Conservation (phyloP, 2,329 filamentous ascomycete species). For the Cladosporium sp. region DNA sequence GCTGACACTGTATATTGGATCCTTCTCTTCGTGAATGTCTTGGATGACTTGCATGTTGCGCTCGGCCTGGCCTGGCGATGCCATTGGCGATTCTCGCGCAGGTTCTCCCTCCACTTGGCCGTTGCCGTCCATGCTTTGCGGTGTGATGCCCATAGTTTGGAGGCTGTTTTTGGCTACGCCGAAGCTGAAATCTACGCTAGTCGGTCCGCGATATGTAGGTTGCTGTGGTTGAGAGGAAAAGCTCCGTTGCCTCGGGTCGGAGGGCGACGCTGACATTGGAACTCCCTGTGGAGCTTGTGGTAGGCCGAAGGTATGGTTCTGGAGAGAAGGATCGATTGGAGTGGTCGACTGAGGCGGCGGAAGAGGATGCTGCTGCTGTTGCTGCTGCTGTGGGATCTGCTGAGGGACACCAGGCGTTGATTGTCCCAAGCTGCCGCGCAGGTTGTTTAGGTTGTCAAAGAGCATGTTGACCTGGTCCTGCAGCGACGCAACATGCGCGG, state of each 20-base stretch:
- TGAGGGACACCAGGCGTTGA: slow-evolving; percentile 20
- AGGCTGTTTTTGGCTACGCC: slow-evolving; percentile 83
- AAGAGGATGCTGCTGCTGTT: slow-evolving; percentile 2
- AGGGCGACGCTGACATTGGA: slow-evolving; percentile 29
- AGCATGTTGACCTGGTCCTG: slow-evolving; percentile 82
- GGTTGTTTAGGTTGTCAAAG: slow-evolving; percentile 63
- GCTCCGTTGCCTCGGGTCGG: slow-evolving; percentile 31
- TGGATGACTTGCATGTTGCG: slow-evolving; percentile 20
- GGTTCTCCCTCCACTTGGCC: slow-evolving; percentile 9
- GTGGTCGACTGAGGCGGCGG: slow-evolving; percentile 20
- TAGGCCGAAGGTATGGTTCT: slow-evolving; percentile 15
- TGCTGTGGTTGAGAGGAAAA: slow-evolving; percentile 35
- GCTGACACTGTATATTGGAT: slow-evolving; percentile 74
- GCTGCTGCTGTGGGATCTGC: slow-evolving; percentile 13
- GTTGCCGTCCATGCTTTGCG: slow-evolving; percentile 51
- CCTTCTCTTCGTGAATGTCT: slow-evolving; percentile 49
- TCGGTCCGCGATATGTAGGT: slow-evolving; percentile 74
- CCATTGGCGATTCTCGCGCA: slow-evolving; percentile 18
- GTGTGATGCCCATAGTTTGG: slow-evolving; percentile 81
- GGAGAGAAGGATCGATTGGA: slow-evolving; percentile 33
- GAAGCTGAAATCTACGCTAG: slow-evolving; percentile 77
- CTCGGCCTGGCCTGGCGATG: slow-evolving; percentile 3
- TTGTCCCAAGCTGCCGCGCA: slow-evolving; percentile 51
- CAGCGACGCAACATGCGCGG: slow-evolving; percentile 64
- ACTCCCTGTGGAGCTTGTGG: slow-evolving; percentile 21